Percentiles rank a stretch among this genome's conserved stretches.
These are phyloP conservation scores for Posidonia oceanica DNA, from an alignment of 116 monocot genomes.

Conservation along the genomic window DNA sequence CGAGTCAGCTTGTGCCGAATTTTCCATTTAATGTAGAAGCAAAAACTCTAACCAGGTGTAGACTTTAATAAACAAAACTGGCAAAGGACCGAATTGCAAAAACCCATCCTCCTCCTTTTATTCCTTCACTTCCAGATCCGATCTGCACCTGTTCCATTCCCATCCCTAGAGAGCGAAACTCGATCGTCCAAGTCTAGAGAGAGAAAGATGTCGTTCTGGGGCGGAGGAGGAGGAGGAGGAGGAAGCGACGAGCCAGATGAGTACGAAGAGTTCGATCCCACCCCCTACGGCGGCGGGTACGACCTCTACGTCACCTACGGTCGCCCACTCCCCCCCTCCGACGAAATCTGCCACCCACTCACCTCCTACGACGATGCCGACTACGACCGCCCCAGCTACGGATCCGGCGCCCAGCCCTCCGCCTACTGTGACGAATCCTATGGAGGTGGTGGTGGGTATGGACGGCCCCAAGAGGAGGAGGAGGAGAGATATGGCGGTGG, in stretches of 20 bases:
- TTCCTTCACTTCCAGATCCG: no score
- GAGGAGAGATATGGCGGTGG: constrained; percentile 1
- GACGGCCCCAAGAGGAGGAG: neutral
- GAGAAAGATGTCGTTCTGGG: constrained; percentile 4
- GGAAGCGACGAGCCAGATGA: constrained; percentile 36
- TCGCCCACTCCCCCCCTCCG: constrained; percentile 60
- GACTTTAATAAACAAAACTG: no score
- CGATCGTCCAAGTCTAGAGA: neutral
- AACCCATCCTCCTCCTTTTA: neutral
- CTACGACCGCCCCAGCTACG: constrained; percentile 46
- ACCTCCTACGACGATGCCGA: constrained; percentile 15
- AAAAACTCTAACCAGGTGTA: no score
- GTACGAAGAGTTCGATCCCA: constrained; percentile 80
- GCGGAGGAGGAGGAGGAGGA: neutral
- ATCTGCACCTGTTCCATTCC: neutral
- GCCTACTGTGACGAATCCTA: constrained; percentile 11
- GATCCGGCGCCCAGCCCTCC: constrained; percentile 23
- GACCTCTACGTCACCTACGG: constrained; percentile 65
- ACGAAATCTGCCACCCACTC: constrained; percentile 65
- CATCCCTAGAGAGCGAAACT: neutral
- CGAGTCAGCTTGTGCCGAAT: no score
- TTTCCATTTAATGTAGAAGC: no score
- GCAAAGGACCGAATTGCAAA: no score
- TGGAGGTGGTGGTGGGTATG: neutral
- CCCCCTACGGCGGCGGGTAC: constrained; percentile 92